Base-by-base conservation (phyloP, 1,284 basidiomycete genomes). In the Rhodotorula sp. region DNA sequence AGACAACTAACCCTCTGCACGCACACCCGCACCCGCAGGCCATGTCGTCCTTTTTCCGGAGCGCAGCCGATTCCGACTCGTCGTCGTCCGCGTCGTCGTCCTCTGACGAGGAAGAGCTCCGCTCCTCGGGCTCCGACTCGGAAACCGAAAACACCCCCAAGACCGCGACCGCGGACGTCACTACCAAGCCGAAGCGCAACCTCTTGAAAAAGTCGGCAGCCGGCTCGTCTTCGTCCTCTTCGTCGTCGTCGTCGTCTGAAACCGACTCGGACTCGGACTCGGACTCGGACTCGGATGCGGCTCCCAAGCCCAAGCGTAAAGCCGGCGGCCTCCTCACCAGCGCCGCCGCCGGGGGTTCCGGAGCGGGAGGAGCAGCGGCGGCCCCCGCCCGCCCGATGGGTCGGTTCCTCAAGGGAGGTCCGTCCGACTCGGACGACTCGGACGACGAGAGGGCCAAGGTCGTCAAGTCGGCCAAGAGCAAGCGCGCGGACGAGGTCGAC, bases 401-500 rank as follows among this genome's bases (percentile, higher is more conserved):
- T 78, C 84, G 79, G 33, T 76, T 77, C 74, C 73, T 84, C 62
- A 77, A 75, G 64, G 87, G 86, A 66, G 85, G 84, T 30, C 86
- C 86, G 17, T 71, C 70, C 30, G 77, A 77, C 55, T 86, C 86
- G 37, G 88, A 88, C 46, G 60, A 54, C 53, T 45, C 42, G 18
- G 87, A 87, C 69, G 89, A 89, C 59, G 89, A 89, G 72, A 89
- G 89, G 59, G 86, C 85, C 68, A 87, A 85, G 78, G 85, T 90
- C 48, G 87, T 91, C 65, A 91, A 91, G 80, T 92, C 90, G 78
- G 93, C 93, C 55, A 88, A 88, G 78, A 91, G 93, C 81, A 93
- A 91, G 81, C 85, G 93, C 61, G 80, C 91, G 76, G 91, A 90
- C 70, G 91, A 94, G 83, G 93, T 95, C 86, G 91, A 92, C 81